Evolutionary conservation across 140 eudicot species (phyloP).

Genomic region (Anethum foeniculum): DNA sequence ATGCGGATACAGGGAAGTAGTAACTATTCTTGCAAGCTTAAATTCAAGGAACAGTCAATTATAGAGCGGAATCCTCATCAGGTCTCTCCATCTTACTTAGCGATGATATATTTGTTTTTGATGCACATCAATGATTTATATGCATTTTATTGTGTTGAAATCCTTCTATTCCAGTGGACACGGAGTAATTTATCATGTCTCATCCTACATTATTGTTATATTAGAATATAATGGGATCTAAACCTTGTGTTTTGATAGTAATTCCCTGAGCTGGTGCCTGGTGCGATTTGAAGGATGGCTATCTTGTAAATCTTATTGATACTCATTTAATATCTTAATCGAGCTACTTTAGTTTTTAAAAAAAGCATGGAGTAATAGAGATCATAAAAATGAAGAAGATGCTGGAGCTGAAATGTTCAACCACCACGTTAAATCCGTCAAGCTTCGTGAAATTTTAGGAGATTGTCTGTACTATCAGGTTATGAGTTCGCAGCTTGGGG

Average conservation of each 20-base stretch:
- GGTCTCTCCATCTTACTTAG: constrained; percentile 24
- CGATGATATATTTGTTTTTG: neutral
- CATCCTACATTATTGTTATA: neutral
- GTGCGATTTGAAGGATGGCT: neutral
- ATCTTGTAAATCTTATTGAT: neutral
- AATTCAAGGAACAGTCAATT: constrained; percentile 92
- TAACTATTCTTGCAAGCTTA: constrained; percentile 73
- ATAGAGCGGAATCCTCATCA: constrained; percentile 95
- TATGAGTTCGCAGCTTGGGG: neutral
- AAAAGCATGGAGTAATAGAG: neutral
- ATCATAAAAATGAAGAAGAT: neutral
- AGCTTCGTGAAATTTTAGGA: neutral
- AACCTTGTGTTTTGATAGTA: neutral
- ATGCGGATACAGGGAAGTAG: constrained; percentile 88
- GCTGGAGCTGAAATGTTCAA: neutral
- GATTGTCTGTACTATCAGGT: neutral
- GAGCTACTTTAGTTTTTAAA: neutral
- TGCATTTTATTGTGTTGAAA: neutral
- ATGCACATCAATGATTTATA: neutral
- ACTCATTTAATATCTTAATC: neutral
- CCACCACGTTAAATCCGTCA: neutral
- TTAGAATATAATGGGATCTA: neutral
- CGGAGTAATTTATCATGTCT: neutral
- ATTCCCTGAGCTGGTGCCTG: neutral
- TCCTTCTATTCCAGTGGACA: neutral